Base-by-base conservation (phyloP, 495 filamentous ascomycete genomes). In the Bathelium albidoporum region DNA sequence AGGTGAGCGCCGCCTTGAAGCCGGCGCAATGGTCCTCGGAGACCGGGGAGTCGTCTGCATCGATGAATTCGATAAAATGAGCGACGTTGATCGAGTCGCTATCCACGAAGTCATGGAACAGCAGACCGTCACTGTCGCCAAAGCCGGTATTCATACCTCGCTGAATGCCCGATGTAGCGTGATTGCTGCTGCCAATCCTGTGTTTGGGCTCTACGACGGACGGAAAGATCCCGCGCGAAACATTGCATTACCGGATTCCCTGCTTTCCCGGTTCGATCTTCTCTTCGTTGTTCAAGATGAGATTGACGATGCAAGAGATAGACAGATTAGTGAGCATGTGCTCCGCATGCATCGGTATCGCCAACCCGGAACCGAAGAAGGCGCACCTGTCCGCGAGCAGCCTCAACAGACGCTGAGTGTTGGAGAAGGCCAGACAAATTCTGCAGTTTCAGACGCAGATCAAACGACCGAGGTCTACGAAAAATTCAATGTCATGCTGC, bases 51-150 rank as follows among this genome's bases (percentile, higher is more conserved):
- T 99, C 41, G 94, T 99, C 44, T 99, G 94, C 77, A 99, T 99
- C 69, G 94, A 99, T 74, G 94, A 99, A 74, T 99, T 99, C 72
- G 94, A 99, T 77, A 99, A 99, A 77, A 99, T 99, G 94, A 95
- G 89, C 66, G 94, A 97, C 74, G 87, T 97, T 41, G 94, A 99
- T 74, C 86, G 94, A 67, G 94, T 99, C 24, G 94, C 94, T 55
- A 99, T 99, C 69, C 94, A 99, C 82, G 94, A 99, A 90, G 94
- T 99, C 62, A 99, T 99, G 94, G 94, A 99, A 76, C 94, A 99
- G 78, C 94, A 99, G 73, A 99, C 94, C 0, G 94, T 99, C 64
- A 99, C 94, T 31, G 97, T 99, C 70, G 94, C 94, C 31, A 99
- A 99, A 77, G 94, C 94, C 3, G 94, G 94, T 67, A 99, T 99